Evolutionary conservation across 768 basidiomycete species (phyloP).

Genomic region (Leccinum boreale): DNA sequence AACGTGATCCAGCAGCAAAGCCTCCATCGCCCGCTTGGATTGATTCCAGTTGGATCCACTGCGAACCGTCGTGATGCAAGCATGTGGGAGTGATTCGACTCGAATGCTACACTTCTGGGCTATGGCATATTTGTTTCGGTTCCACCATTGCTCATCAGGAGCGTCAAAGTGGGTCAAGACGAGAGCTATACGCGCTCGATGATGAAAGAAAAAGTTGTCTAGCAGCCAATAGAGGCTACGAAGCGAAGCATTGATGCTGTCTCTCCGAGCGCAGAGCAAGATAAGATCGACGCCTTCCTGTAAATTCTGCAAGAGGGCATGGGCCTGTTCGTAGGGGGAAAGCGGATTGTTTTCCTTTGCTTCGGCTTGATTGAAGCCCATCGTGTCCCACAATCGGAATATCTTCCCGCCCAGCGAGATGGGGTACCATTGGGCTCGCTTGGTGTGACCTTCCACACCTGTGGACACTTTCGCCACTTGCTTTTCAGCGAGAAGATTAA

Average conservation of each 20-base stretch:
- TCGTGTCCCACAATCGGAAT: constrained; percentile 34
- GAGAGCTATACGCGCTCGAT: constrained; percentile 35
- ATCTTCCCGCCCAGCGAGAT: constrained; percentile 15
- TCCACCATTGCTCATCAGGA: constrained; percentile 39
- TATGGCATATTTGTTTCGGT: constrained; percentile 22
- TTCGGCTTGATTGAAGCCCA: constrained; percentile 30
- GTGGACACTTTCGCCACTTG: constrained; percentile 28
- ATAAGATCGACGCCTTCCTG: constrained; percentile 37
- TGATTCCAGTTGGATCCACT: neutral
- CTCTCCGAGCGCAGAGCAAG: constrained; percentile 37
- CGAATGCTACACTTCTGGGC: constrained; percentile 14
- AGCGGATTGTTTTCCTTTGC: constrained; percentile 10
- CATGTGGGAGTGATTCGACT: constrained; percentile 6
- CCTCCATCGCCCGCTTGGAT: constrained; percentile 13
- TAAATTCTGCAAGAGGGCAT: constrained; percentile 33
- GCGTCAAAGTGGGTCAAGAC: constrained; percentile 39
- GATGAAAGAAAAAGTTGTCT: constrained; percentile 36
- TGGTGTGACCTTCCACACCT: constrained; percentile 30
- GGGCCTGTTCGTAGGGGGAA: constrained; percentile 28
- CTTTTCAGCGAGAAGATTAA: constrained; percentile 28
- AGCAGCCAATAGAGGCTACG: constrained; percentile 38
- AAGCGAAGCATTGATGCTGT: constrained; percentile 33
- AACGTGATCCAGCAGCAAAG: constrained; percentile 7
- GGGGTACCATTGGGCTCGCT: constrained; percentile 19
- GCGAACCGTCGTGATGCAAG: constrained; percentile 19